A percentile compares a stretch with the other conserved stretches of the same genome.
Evolutionary conservation across 768 basidiomycete species (phyloP).

Genomic region (Exsudoporus frostii): DNA sequence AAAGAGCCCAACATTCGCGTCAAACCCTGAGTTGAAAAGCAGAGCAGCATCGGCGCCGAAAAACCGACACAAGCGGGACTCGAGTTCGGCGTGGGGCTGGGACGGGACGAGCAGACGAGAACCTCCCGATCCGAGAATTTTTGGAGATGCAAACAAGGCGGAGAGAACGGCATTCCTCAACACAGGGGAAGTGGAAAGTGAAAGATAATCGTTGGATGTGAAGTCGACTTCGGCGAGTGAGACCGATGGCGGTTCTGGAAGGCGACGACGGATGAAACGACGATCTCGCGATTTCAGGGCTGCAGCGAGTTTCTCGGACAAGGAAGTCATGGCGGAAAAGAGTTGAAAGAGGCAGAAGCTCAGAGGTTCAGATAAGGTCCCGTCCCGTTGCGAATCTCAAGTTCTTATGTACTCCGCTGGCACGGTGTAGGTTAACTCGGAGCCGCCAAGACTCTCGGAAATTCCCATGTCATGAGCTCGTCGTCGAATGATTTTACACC

Average conservation of each 20-base stretch:
- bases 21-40: conserved; percentile 90
- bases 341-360: not conserved
- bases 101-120: conserved; percentile 78
- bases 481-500: conserved; percentile 7
- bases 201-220: conserved; percentile 93
- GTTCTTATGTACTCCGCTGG: not conserved
- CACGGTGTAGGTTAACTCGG: not conserved
- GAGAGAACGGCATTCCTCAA: conserved; percentile 59
- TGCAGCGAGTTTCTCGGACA: conserved; percentile 41
- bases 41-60: conserved; percentile 65
- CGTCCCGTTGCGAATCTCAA: not conserved
- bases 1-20: conserved; percentile 89
- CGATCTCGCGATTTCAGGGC: conserved; percentile 63
- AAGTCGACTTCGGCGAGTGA: conserved; percentile 51
- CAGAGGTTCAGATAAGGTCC: not conserved
- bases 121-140: conserved; percentile 81
- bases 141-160: conserved; percentile 46
- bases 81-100: conserved; percentile 58
- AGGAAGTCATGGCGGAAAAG: conserved; percentile 23
- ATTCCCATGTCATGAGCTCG: conserved; percentile 4
- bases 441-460: not conserved
- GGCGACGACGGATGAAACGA: conserved; percentile 64
- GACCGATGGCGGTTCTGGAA: conserved; percentile 52
- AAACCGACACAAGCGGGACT: conserved; percentile 61
- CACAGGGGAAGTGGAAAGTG: conserved; percentile 57